Percentiles rank a stretch among this genome's conserved stretches.
phyloP scores from a whole-genome alignment of 345 rosid genomes.

The Brassica carinata region DNA sequence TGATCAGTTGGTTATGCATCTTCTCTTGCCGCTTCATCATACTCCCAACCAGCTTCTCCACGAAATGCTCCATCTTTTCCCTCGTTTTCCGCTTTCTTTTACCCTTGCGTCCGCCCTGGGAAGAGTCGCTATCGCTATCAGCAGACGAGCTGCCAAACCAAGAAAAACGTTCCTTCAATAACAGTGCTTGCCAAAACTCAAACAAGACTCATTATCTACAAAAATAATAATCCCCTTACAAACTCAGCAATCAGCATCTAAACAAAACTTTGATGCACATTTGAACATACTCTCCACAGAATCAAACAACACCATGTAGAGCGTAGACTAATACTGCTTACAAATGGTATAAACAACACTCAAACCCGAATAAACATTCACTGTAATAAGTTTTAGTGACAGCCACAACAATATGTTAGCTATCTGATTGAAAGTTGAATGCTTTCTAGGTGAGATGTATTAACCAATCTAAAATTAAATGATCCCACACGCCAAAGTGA shows the following conservation, averaged over 20 bases:
- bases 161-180: conserved; percentile 10
- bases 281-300: neutral
- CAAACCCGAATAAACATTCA: conserved; percentile 7
- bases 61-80: conserved; percentile 48
- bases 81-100: conserved; percentile 61
- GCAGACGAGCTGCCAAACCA: conserved; percentile 54
- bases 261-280: neutral
- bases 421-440: conserved; percentile 1
- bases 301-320: neutral
- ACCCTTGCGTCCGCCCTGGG: conserved; percentile 29
- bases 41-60: conserved; percentile 55
- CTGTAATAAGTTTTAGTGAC: conserved; percentile 9
- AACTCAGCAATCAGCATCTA: neutral
- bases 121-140: conserved; percentile 45
- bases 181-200: neutral
- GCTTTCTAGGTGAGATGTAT: neutral
- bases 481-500: neutral
- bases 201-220: neutral
- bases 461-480: neutral
- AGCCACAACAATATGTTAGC: conserved; percentile 12
- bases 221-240: neutral
- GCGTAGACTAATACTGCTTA: neutral
- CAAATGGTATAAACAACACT: conserved; percentile 15
- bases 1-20: conserved; percentile 71
- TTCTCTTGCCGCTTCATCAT: conserved; percentile 81